Evolutionary conservation across 768 basidiomycete species (phyloP).

Genomic region (Chalciporus pseudorubinellus): DNA sequence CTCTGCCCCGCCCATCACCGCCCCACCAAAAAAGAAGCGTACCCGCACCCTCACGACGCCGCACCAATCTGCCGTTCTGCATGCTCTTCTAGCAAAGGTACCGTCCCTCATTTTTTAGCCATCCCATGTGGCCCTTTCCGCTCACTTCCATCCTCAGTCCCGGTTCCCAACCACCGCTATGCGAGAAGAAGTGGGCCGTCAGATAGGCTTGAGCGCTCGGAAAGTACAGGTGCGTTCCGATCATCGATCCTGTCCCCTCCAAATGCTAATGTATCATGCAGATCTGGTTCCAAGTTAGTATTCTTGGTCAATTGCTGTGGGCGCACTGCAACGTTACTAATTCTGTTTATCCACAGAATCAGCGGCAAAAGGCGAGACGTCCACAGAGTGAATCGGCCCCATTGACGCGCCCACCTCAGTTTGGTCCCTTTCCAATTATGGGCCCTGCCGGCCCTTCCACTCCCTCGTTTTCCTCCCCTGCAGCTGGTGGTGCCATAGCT

Average conservation of each 20-base stretch:
- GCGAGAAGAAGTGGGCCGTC: conserved; percentile 83
- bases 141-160: conserved; percentile 47
- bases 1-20: conserved; percentile 30
- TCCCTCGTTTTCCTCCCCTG: conserved; percentile 14
- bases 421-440: conserved; percentile 56
- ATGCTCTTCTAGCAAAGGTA: conserved; percentile 85
- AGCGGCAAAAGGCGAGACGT: conserved; percentile 82
- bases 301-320: neutral
- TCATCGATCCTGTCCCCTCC: conserved; percentile 1
- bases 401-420: conserved; percentile 55
- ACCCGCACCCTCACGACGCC: conserved; percentile 86
- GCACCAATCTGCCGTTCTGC: conserved; percentile 84
- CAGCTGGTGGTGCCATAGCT: neutral
- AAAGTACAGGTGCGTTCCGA: conserved; percentile 76
- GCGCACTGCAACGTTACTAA: conserved; percentile 3
- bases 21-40: conserved; percentile 57
- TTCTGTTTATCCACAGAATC: conserved; percentile 52
- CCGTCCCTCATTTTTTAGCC: neutral
- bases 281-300: conserved; percentile 85
- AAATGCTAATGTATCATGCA: conserved; percentile 30
- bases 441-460: conserved; percentile 34
- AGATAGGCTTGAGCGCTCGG: conserved; percentile 85
- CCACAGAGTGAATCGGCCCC: conserved; percentile 62
- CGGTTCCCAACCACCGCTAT: conserved; percentile 86
- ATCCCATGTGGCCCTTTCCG: neutral